Conservation (phyloP, 139 green algal species). For the Coccomyxa sp. region DNA sequence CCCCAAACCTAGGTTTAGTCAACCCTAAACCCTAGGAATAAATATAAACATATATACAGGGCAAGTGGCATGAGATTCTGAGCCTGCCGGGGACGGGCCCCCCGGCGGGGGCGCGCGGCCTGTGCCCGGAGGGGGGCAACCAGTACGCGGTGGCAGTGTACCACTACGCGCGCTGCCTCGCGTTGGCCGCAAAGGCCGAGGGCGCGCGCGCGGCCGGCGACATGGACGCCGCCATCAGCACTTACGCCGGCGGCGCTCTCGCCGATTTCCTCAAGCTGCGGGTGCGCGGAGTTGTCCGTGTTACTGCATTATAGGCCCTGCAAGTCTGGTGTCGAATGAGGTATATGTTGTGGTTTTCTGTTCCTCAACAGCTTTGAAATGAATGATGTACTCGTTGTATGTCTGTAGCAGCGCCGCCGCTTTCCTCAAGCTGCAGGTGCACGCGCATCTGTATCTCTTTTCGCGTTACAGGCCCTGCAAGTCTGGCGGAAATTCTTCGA, state of each 20-base stretch:
- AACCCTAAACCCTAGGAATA: no score
- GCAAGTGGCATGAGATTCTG: not conserved
- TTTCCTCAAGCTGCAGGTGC: not conserved
- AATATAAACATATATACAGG: not conserved
- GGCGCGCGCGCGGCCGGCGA: not conserved
- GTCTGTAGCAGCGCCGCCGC: not conserved
- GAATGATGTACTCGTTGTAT: no score
- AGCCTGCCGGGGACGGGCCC: not conserved
- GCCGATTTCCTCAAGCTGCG: not conserved
- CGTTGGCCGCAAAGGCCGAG: conserved; percentile 7
- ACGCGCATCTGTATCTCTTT: no score
- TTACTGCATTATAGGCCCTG: no score
- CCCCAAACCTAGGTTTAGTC: no score
- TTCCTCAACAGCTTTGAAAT: no score
- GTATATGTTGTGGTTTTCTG: no score
- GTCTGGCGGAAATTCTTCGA: no score
- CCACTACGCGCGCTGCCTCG: conserved; percentile 26
- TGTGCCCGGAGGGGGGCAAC: conserved; percentile 18
- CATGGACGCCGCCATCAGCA: not conserved
- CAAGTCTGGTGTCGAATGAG: no score
- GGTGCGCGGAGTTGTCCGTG: not conserved
- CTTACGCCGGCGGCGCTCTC: not conserved
- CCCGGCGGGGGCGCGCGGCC: not conserved
- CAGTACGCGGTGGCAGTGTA: conserved; percentile 20
- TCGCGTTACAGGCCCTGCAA: no score